A percentile compares a stretch with the other conserved stretches of the same genome.
Evolutionary conservation across 2,329 filamentous ascomycete species (phyloP).

Genomic region (Phialophora chinensis): DNA sequence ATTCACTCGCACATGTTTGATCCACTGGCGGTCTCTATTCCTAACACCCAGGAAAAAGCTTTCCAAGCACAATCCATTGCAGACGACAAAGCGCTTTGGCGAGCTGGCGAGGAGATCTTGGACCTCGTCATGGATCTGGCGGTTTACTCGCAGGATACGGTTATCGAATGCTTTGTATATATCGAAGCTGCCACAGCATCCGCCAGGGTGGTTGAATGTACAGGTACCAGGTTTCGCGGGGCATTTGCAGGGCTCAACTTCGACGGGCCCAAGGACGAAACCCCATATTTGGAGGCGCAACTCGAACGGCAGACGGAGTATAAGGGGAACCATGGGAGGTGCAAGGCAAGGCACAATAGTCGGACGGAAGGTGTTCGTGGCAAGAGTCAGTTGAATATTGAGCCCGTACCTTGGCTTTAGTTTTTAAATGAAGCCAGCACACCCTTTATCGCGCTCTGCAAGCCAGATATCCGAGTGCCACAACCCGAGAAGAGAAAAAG

Average conservation of each 20-base stretch:
- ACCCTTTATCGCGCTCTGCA: not conserved
- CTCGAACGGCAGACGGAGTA: conserved; percentile 28
- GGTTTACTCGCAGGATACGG: conserved; percentile 25
- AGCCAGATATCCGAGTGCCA: not conserved
- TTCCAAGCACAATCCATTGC: conserved; percentile 28
- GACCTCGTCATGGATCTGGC: conserved; percentile 27
- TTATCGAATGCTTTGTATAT: conserved; percentile 16
- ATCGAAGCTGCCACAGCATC: conserved; percentile 20
- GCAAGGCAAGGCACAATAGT: not conserved
- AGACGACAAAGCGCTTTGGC: conserved; percentile 22
- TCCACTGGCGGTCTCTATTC: conserved; percentile 13
- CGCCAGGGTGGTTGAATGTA: conserved; percentile 6
- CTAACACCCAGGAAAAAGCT: conserved; percentile 19
- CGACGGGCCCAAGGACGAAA: conserved; percentile 14
- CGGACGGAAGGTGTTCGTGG: not conserved
- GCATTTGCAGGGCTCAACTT: conserved; percentile 26
- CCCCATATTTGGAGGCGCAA: conserved; percentile 28
- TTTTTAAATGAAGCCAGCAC: not conserved
- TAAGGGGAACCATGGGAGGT: conserved; percentile 1
- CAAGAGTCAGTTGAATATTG: not conserved
- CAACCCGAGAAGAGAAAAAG: no score
- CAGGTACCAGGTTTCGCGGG: conserved; percentile 6
- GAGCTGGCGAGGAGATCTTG: conserved; percentile 13
- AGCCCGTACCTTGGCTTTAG: not conserved
- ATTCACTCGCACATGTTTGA: conserved; percentile 20